These are phyloP conservation scores for Xylaria grammica DNA, from an alignment of 495 filamentous ascomycete species.

Conservation along the genomic window DNA sequence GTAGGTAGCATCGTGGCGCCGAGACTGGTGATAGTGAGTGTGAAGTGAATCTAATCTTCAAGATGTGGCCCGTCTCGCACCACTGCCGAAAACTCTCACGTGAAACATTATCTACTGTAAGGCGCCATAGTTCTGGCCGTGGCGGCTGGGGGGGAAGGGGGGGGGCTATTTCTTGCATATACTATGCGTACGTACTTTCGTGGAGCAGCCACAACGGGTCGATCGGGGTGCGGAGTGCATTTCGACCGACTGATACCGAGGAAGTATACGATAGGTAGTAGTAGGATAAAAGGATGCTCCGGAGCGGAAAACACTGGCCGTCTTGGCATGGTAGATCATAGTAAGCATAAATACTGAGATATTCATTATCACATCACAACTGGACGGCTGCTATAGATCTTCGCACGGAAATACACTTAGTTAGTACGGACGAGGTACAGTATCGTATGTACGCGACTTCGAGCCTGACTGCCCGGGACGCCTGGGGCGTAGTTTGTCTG, in stretches of 20 bases:
- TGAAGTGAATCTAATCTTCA: background rate
- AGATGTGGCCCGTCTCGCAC: background rate
- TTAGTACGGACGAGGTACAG: too few species aligned
- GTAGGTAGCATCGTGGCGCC: slow-evolving; percentile 4
- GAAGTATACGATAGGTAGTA: background rate
- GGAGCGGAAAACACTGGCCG: background rate
- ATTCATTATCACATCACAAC: too few species aligned
- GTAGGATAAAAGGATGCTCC: background rate
- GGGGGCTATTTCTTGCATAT: slow-evolving; percentile 6
- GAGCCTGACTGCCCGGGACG: too few species aligned
- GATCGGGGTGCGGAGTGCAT: background rate
- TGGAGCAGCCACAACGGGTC: background rate
- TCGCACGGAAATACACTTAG: too few species aligned
- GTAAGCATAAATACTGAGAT: background rate
- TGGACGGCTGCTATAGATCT: too few species aligned
- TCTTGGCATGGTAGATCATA: slow-evolving; percentile 2
- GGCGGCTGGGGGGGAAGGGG: too few species aligned
- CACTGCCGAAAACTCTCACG: background rate
- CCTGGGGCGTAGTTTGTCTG: too few species aligned
- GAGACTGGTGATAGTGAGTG: background rate
- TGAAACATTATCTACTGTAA: too few species aligned
- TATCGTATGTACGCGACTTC: too few species aligned
- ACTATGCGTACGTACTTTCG: too few species aligned
- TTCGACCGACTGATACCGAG: too few species aligned
- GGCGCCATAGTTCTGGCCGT: too few species aligned